phyloP scores from a whole-genome alignment of 352 stramenopile species.

The Phytopythium helicoides region DNA sequence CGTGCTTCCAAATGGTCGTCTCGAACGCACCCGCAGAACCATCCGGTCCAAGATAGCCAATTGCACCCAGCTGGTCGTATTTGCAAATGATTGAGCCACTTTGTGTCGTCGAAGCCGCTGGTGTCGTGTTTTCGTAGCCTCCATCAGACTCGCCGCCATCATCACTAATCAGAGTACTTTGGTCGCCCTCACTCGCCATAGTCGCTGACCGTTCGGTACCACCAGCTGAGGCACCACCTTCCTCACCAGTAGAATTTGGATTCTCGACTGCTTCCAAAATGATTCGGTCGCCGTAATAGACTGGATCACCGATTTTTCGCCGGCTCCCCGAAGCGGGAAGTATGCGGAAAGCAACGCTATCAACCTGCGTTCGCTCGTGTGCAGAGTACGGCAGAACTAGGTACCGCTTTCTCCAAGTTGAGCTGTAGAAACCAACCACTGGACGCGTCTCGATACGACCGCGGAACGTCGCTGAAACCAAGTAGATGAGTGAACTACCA shows the following conservation, averaged over 20 bases:
- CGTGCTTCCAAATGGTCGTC: slow-evolving; percentile 84
- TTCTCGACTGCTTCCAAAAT: slow-evolving; percentile 53
- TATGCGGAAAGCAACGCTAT: slow-evolving; percentile 75
- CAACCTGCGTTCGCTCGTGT: slow-evolving; percentile 62
- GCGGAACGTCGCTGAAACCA: slow-evolving; percentile 72
- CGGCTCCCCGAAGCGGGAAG: slow-evolving; percentile 55
- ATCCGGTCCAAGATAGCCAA: slow-evolving; percentile 78
- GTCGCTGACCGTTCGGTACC: not conserved
- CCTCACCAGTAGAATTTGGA: not conserved
- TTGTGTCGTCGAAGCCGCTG: not conserved
- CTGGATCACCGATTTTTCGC: slow-evolving; percentile 52
- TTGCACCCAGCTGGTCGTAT: slow-evolving; percentile 78
- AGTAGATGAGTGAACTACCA: slow-evolving; percentile 61
- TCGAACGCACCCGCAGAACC: slow-evolving; percentile 69
- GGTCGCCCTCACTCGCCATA: not conserved
- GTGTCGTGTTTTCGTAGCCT: not conserved
- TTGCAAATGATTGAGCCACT: slow-evolving; percentile 46
- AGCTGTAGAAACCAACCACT: slow-evolving; percentile 77
- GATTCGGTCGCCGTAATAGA: slow-evolving; percentile 81
- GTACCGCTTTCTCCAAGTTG: slow-evolving; percentile 81
- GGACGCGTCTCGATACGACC: slow-evolving; percentile 71
- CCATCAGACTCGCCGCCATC: slow-evolving; percentile 2
- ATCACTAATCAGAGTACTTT: slow-evolving; percentile 2
- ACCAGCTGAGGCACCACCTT: too few species aligned
- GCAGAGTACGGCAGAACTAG: slow-evolving; percentile 73